These are phyloP conservation scores for Flaveria linearis DNA, from an alignment of 129 eudicot genomes.

Conservation along the genomic window DNA sequence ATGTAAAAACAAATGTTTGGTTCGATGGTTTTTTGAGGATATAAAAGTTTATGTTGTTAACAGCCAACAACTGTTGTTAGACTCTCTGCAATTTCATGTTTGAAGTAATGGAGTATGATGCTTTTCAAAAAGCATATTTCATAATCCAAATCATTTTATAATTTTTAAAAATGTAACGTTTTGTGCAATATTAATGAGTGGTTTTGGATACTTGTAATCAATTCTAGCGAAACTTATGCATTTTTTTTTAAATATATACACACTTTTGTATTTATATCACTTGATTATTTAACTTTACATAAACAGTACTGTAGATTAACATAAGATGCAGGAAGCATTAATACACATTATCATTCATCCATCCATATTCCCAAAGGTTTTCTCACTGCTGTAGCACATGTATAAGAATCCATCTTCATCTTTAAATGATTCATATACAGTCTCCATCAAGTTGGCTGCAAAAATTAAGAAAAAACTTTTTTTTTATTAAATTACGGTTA, in stretches of 20 bases:
- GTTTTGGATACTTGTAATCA: not conserved
- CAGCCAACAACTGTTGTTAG: slow-evolving; percentile 26
- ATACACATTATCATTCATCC: not conserved
- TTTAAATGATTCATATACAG: slow-evolving; percentile 75
- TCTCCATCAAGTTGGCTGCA: slow-evolving; percentile 83
- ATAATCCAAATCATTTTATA: not conserved
- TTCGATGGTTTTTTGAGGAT: slow-evolving; percentile 17
- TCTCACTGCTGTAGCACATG: slow-evolving; percentile 88
- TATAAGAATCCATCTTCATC: slow-evolving; percentile 85
- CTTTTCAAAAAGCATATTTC: not conserved
- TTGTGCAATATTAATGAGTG: not conserved
- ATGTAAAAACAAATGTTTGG: slow-evolving; percentile 4
- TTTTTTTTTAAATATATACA: not conserved
- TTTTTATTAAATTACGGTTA: not conserved
- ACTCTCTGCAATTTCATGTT: not conserved
- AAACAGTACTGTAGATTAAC: not conserved
- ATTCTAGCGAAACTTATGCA: not conserved
- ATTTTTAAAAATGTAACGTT: too few relatives aligned
- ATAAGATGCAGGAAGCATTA: not conserved
- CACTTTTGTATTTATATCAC: not conserved
- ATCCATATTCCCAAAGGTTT: slow-evolving; percentile 64
- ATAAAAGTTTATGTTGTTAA: slow-evolving; percentile 17
- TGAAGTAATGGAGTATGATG: not conserved
- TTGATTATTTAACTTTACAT: not conserved
- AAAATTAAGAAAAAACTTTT: not conserved